phyloP scores from a whole-genome alignment of 805 yeast species.

The Candida vartiovaarae region DNA sequence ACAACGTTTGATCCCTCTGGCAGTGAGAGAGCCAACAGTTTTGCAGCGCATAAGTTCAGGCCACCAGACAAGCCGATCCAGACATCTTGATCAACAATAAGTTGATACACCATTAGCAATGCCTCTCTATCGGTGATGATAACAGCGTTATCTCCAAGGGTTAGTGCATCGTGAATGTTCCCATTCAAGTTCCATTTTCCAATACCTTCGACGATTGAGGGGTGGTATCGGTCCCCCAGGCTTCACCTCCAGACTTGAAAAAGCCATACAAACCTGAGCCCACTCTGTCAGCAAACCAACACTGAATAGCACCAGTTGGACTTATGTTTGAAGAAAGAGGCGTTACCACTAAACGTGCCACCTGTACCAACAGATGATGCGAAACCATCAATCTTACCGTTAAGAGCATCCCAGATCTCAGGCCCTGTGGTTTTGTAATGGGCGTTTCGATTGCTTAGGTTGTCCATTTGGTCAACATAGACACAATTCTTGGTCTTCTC shows the following conservation, averaged over 20 bases:
- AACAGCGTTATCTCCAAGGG: slow-evolving; percentile 16
- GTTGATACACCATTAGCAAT: slow-evolving; percentile 9
- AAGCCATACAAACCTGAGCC: slow-evolving; percentile 58
- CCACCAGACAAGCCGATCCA: slow-evolving; percentile 22
- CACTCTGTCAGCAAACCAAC: slow-evolving; percentile 75
- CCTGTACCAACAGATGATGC: slow-evolving; percentile 80
- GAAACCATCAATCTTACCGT: slow-evolving; percentile 49
- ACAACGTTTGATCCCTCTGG: slow-evolving; percentile 22
- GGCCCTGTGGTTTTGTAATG: slow-evolving; percentile 74
- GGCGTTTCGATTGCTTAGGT: slow-evolving; percentile 62
- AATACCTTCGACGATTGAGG: slow-evolving; percentile 20
- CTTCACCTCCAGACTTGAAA: slow-evolving; percentile 14
- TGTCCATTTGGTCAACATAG: slow-evolving; percentile 80
- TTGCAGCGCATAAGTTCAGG: slow-evolving; percentile 19
- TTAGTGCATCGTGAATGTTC: slow-evolving; percentile 16
- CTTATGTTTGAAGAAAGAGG: slow-evolving; percentile 50
- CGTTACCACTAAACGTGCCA: slow-evolving; percentile 76
- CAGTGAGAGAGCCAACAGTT: slow-evolving; percentile 14
- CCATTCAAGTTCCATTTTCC: slow-evolving; percentile 20
- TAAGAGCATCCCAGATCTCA: slow-evolving; percentile 59
- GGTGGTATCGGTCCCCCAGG: slow-evolving; percentile 16
- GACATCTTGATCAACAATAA: slow-evolving; percentile 16
- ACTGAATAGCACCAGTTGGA: slow-evolving; percentile 30
- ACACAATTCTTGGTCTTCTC: slow-evolving; percentile 41
- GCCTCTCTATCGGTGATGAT: slow-evolving; percentile 16